Percentiles rank a stretch among this genome's conserved stretches.
Conservation (phyloP, 2,329 filamentous ascomycete species). For the Septoria linicola region DNA sequence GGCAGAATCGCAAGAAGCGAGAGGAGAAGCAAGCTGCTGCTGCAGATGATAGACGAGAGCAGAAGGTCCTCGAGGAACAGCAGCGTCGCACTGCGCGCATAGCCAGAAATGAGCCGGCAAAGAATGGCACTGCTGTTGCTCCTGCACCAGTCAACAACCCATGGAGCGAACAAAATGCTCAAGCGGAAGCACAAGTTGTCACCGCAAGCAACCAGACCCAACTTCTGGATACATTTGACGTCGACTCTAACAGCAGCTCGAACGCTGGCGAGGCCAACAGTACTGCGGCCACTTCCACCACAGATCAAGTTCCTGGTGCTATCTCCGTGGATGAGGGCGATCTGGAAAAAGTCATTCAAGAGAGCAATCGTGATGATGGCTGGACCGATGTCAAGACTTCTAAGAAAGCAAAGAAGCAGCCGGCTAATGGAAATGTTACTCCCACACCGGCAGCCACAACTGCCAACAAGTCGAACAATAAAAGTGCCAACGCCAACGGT, state of each 20-base stretch:
- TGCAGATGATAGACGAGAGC: constrained; percentile 74
- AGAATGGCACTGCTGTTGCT: constrained; percentile 65
- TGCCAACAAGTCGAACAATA: not conserved
- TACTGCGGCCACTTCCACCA: constrained; percentile 42
- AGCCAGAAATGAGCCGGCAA: constrained; percentile 76
- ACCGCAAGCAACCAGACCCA: constrained; percentile 23
- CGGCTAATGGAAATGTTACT: constrained; percentile 24
- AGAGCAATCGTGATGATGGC: constrained; percentile 52
- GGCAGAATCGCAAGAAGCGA: constrained; percentile 85
- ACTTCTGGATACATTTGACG: constrained; percentile 54
- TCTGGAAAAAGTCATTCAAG: constrained; percentile 50
- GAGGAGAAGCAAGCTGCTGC: constrained; percentile 74
- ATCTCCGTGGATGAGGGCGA: constrained; percentile 62
- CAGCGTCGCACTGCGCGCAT: constrained; percentile 80
- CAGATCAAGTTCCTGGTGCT: constrained; percentile 32
- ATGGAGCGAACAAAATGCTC: constrained; percentile 48
- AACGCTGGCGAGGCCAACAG: constrained; percentile 39
- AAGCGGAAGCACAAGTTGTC: constrained; percentile 13
- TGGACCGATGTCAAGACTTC: constrained; percentile 61
- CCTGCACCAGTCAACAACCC: constrained; percentile 51
- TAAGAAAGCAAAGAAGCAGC: constrained; percentile 53
- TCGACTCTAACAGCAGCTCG: constrained; percentile 43
- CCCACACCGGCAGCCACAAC: constrained; percentile 14
- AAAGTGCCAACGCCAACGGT: constrained; percentile 21
- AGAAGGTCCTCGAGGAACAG: constrained; percentile 73